Evolutionary conservation across 805 yeast species (phyloP).

Genomic region (Schwanniomyces sp.): DNA sequence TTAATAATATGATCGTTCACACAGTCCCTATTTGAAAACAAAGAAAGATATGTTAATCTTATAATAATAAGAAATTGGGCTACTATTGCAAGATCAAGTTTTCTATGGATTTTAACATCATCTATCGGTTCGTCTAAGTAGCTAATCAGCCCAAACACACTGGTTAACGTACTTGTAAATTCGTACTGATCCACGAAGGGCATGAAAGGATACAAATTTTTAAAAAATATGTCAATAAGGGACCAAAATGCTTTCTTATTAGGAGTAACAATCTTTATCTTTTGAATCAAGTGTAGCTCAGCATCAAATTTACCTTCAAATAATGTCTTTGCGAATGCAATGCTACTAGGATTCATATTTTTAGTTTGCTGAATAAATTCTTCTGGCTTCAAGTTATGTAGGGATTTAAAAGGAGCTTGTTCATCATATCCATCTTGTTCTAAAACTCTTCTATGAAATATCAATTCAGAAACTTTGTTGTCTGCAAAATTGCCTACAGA

Average conservation of each 20-base stretch:
- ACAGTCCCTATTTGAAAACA: conserved; percentile 22
- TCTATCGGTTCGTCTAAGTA: conserved; percentile 16
- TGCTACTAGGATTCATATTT: background rate
- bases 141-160: conserved; percentile 19
- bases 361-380: background rate
- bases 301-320: conserved; percentile 8
- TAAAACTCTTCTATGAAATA: conserved; percentile 9
- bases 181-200: conserved; percentile 29
- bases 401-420: conserved; percentile 6
- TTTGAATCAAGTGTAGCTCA: conserved; percentile 16
- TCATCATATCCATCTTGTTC: conserved; percentile 13
- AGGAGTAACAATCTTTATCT: conserved; percentile 21
- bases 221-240: conserved; percentile 25
- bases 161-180: conserved; percentile 17
- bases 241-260: conserved; percentile 24
- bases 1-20: conserved; percentile 19
- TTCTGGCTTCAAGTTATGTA: background rate
- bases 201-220: conserved; percentile 21
- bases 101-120: conserved; percentile 18
- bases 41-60: conserved; percentile 25
- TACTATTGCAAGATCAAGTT: conserved; percentile 22
- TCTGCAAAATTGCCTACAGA: background rate
- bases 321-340: conserved; percentile 4
- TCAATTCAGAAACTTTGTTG: background rate
- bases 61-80: conserved; percentile 25